phyloP scores from a whole-genome alignment of 1,139 yeast genomes.

The Yamadazyma conglobata region DNA sequence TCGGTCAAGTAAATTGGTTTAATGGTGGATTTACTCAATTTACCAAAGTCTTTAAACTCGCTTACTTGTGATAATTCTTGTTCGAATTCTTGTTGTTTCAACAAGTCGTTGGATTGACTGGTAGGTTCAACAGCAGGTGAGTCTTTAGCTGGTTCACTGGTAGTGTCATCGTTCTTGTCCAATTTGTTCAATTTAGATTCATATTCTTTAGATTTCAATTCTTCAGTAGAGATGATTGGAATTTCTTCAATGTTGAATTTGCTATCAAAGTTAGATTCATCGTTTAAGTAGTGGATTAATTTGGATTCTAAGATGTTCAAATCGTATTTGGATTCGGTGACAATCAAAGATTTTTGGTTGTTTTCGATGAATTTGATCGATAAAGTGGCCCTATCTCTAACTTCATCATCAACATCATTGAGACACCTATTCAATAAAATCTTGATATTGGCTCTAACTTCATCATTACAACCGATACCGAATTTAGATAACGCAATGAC shows the following conservation, averaged over 20 bases:
- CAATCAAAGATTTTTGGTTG: constrained; percentile 53
- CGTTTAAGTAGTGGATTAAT: constrained; percentile 66
- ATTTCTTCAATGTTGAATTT: constrained; percentile 73
- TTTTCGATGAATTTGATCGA: constrained; percentile 65
- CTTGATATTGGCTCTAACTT: constrained; percentile 64
- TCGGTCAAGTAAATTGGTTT: constrained; percentile 74
- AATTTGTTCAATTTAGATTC: constrained; percentile 56
- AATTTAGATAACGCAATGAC: constrained; percentile 90
- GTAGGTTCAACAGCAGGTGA: constrained; percentile 12
- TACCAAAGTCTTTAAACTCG: constrained; percentile 70
- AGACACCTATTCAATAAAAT: constrained; percentile 79
- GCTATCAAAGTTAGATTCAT: constrained; percentile 52
- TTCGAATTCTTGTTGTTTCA: constrained; percentile 60
- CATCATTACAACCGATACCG: constrained; percentile 73
- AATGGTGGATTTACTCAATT: constrained; percentile 66
- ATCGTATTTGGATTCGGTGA: constrained; percentile 69
- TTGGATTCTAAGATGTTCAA: constrained; percentile 74
- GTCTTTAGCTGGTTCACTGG: constrained; percentile 9
- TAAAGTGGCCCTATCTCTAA: constrained; percentile 94
- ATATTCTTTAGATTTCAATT: constrained; percentile 58
- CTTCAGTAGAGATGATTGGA: constrained; percentile 61
- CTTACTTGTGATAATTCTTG: constrained; percentile 65
- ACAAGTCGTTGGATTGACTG: constrained; percentile 36
- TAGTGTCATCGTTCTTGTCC: constrained; percentile 20
- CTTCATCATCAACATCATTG: constrained; percentile 92